Evolutionary conservation across 2,329 filamentous ascomycete genomes (phyloP).

Genomic region (Pezicula carpinea): DNA sequence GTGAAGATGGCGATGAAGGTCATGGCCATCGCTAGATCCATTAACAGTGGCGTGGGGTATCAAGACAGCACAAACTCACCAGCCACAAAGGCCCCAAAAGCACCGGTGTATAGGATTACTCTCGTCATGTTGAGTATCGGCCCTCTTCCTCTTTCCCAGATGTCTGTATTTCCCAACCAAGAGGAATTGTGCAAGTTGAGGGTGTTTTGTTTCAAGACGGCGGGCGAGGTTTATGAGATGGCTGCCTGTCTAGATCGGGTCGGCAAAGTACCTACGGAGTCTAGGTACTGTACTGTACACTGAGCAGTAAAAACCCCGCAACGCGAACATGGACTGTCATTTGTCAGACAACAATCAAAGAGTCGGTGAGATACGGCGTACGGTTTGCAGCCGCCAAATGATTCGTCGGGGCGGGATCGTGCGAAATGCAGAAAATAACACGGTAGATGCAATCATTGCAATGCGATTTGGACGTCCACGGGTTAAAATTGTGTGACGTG

Average conservation of each 20-base stretch:
- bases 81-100: conserved; percentile 36
- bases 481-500: too few relatives aligned
- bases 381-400: neutral
- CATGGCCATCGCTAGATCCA: conserved; percentile 69
- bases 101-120: conserved; percentile 35
- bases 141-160: conserved; percentile 4
- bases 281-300: too few relatives aligned
- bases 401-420: neutral
- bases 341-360: neutral
- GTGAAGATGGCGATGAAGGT: conserved; percentile 65
- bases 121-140: conserved; percentile 35
- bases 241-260: conserved; percentile 6
- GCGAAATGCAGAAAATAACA: neutral
- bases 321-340: neutral
- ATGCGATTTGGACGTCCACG: too few relatives aligned
- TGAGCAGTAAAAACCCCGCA: neutral
- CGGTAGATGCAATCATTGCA: too few relatives aligned
- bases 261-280: too few relatives aligned
- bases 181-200: conserved; percentile 2
- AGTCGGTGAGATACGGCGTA: neutral
- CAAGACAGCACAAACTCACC: conserved; percentile 30
- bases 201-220: neutral
- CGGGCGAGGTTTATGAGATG: conserved; percentile 1
- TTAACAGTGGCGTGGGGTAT: conserved; percentile 3
- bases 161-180: conserved; percentile 8